phyloP scores from a whole-genome alignment of 1,284 basidiomycete species.

The Gymnopus androsaceus region DNA sequence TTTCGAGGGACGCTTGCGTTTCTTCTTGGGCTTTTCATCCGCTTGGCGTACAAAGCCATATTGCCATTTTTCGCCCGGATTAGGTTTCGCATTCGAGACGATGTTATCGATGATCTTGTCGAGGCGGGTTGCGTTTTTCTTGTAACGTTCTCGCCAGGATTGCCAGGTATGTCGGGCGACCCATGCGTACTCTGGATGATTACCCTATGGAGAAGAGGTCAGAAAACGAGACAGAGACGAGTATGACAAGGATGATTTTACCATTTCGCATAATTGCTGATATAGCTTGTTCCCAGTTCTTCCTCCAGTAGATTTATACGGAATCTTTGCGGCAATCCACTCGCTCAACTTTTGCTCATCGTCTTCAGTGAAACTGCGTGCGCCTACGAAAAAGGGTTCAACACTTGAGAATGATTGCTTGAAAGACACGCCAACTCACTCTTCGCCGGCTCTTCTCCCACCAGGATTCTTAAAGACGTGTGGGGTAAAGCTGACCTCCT shows the following conservation, averaged over 20 bases:
- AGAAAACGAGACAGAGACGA: neutral
- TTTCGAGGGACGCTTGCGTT: constrained; percentile 46
- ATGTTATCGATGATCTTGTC: constrained; percentile 63
- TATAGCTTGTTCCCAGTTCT: constrained; percentile 19
- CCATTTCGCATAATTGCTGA: constrained; percentile 51
- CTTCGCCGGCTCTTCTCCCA: constrained; percentile 75
- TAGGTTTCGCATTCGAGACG: constrained; percentile 66
- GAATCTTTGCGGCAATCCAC: constrained; percentile 38
- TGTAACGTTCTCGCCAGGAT: constrained; percentile 83
- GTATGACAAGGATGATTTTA: constrained; percentile 27
- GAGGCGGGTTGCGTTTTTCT: constrained; percentile 71
- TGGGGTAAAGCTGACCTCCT: constrained; percentile 63
- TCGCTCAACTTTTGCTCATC: constrained; percentile 45
- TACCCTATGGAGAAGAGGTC: constrained; percentile 37
- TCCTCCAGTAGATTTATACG: constrained; percentile 15
- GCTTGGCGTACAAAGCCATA: constrained; percentile 74
- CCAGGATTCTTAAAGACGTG: constrained; percentile 80
- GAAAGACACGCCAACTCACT: constrained; percentile 47
- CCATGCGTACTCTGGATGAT: constrained; percentile 73
- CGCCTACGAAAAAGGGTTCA: constrained; percentile 46
- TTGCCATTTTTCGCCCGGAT: constrained; percentile 70
- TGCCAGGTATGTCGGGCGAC: constrained; percentile 84
- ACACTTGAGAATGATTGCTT: constrained; percentile 9
- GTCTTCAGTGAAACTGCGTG: constrained; percentile 35
- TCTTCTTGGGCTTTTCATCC: constrained; percentile 63